phyloP scores from a whole-genome alignment of 805 yeast genomes.

The Cyberlindnera lachancei region DNA sequence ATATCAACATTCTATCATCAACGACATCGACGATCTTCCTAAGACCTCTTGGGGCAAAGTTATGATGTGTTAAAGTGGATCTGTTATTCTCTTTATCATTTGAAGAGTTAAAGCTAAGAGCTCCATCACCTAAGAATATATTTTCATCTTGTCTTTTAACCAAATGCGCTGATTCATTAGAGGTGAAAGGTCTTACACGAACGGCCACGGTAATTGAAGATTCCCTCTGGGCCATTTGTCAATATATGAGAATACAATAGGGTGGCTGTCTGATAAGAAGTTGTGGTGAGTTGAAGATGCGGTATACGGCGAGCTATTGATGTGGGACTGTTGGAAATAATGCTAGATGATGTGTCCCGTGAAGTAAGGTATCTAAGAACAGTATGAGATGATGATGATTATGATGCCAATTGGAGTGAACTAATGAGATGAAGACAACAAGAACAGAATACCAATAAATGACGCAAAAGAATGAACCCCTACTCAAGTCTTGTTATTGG shows the following conservation, averaged over 20 bases:
- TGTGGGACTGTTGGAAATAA: too few relatives aligned
- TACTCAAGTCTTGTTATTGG: too few relatives aligned
- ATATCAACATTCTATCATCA: constrained; percentile 78
- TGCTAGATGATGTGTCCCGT: too few relatives aligned
- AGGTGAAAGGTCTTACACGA: constrained; percentile 78
- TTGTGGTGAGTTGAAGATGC: too few relatives aligned
- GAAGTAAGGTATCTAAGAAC: too few relatives aligned
- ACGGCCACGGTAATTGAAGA: constrained; percentile 74
- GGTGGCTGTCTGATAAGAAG: background rate
- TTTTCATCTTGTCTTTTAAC: constrained; percentile 30
- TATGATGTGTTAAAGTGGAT: constrained; percentile 13
- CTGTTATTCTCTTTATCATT: constrained; percentile 15
- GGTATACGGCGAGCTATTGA: too few relatives aligned
- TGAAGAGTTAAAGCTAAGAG: constrained; percentile 26
- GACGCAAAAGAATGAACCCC: too few relatives aligned
- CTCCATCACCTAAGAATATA: constrained; percentile 48
- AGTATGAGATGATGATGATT: too few relatives aligned
- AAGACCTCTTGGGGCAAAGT: constrained; percentile 40
- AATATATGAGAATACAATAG: background rate
- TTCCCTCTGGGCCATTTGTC: constrained; percentile 16
- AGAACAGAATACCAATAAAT: too few relatives aligned
- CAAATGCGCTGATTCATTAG: constrained; percentile 42
- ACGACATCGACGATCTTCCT: constrained; percentile 71
- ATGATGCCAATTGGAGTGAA: too few relatives aligned
- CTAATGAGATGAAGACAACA: too few relatives aligned